Evolutionary conservation across 768 basidiomycete genomes (phyloP).

Genomic region (Chalciporus pseudorubinellus): DNA sequence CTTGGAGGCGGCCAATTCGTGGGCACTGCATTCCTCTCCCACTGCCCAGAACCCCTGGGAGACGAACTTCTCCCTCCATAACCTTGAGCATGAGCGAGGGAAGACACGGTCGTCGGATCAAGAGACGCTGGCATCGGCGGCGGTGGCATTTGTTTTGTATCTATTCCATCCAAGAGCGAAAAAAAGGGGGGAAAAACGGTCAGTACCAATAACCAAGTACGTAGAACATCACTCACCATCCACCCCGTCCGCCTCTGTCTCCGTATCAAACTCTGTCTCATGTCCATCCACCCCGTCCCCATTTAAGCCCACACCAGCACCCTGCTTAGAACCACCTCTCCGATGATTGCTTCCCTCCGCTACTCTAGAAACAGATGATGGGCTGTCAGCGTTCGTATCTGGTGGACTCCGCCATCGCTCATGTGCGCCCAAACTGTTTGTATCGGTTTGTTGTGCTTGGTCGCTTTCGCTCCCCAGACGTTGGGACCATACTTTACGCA

Average conservation of each 20-base stretch:
- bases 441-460: neutral
- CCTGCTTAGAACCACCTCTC: neutral
- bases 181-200: neutral
- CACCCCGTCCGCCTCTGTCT: conserved; percentile 27
- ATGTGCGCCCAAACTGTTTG: conserved; percentile 10
- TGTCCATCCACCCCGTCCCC: conserved; percentile 20
- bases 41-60: conserved; percentile 14
- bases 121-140: conserved; percentile 47
- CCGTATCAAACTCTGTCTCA: conserved; percentile 33
- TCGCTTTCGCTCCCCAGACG: conserved; percentile 1
- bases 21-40: conserved; percentile 16
- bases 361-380: conserved; percentile 11
- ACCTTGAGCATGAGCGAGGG: conserved; percentile 24
- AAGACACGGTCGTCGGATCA: conserved; percentile 39
- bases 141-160: conserved; percentile 46
- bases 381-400: conserved; percentile 19
- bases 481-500: conserved; percentile 50
- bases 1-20: conserved; percentile 13
- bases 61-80: conserved; percentile 13
- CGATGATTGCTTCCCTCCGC: conserved; percentile 1
- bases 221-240: conserved; percentile 18
- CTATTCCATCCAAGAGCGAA: conserved; percentile 22
- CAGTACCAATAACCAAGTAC: neutral
- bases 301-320: neutral
- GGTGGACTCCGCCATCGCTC: conserved; percentile 26